Evolutionary conservation across 2,329 filamentous ascomycete species (phyloP), one percentile per base, ranked within the genome.

Genomic region (Penicillium sp.): DNA sequence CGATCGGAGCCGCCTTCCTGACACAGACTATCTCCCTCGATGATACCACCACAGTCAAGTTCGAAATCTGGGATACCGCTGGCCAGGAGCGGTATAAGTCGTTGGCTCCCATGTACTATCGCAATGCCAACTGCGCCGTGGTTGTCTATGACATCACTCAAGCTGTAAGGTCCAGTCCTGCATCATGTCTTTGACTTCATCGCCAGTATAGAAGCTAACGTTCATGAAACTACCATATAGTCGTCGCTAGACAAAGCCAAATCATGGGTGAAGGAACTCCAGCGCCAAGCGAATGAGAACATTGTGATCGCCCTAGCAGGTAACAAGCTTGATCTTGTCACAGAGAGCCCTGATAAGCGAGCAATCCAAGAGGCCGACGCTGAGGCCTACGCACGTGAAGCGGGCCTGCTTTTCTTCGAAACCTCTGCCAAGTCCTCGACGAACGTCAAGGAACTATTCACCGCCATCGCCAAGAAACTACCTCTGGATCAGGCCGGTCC

Each of bases 101-200:
- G 13, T 84, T 99, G 66, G 94, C 94, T 35, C 94, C 94, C 70
- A 99, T 99, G 94, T 99, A 99, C 83, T 99, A 99, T 81, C 84
- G 95, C 70, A 99, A 99, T 76, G 95, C 95, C 69, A 97, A 99
- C 85, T 97, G 94, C 80, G 94, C 95, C 58, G 93, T 99, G 33
- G 93, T 99, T 49, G 94, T 99, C 66, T 99, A 99, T 79, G 94
- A 99, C 80, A 97, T 99, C 73, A 99, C 94, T 73, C 94, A 99
- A 85, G 91, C 94, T 67, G 94, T 99, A 88, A 62, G 90, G 79
- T 50, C 33, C 9, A 31, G 42, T 53, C 33, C 27, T 50, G 27
- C 47, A 29, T 42, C 38, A n/a, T 40, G 38, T 53, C 13, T 49
- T 49, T 47, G 10, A 29, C 58, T 45, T 60, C 35, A 38, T 50